Evolutionary conservation across 1,284 basidiomycete genomes (phyloP), one percentile per base, ranked within the genome.

Genomic region (Moesziomyces sp.): DNA sequence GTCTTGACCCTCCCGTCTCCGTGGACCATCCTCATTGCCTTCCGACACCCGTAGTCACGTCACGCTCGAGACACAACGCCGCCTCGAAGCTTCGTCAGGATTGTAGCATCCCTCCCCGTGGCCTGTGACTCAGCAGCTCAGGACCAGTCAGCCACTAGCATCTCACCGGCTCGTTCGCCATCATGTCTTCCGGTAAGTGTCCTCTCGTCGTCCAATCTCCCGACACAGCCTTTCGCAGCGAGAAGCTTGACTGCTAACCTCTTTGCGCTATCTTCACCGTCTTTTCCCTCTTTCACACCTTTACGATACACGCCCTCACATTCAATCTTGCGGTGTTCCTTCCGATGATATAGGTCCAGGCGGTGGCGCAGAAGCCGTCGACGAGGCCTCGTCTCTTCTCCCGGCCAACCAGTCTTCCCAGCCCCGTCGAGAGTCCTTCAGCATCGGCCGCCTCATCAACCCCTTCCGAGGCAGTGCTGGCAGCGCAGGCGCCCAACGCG

Each of bases 381-480:
- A 51, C 44, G 66, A 69, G 66, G 46, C 26, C 3, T 55, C 66
- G 0, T 43, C 66, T 26, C 52, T 69, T 40, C 66, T 69, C 11
- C 47, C 55, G 11, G 21, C 51, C 47, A 38, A 35, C 3, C 16
- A 42, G 4, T 56, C 64, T 1, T 46, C 51, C 3, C 19, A 38
- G 13, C 45, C 19, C 19, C 52, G 66, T 13, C 66, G 59, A 52
- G 56, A 62, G 21, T 69, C 66, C 0, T 69, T 62, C 48, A 69
- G 55, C 52, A 62, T 69, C 47, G 59, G 56, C 23, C 56, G 59
- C 18, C 45, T 69, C 35, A 52, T 69, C 66, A 69, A 69, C 26
- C 59, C 66, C 6, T 69, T 69, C 56, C 59, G 66, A 35, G 52
- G 35, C 52, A 45, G 28, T 28, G 35, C 26, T 7, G 26, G 26